Evolutionary conservation across 164 flowering plant species (phyloP), one percentile per base, ranked within the genome.

Genomic region (Vitis cinerea): DNA sequence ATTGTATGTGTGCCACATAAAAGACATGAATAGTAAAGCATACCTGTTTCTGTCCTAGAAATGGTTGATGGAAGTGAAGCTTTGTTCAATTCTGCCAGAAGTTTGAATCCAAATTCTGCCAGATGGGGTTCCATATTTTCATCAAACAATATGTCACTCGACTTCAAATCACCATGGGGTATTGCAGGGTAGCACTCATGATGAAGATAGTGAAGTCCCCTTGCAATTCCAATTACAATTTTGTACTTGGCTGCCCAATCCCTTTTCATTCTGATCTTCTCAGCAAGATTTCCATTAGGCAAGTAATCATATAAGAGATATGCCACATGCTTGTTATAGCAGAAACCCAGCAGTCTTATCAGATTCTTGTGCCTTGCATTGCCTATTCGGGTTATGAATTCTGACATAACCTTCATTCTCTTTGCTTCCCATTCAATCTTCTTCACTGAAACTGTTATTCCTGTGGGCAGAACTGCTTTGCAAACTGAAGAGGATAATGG

Each of bases 121-220:
- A 94, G 72, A 57, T 74, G 91, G 44, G 95, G 94, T 79, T 94
- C 99, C 93, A 90, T 87, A 59, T 84, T 85, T 69, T 89, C 97
- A 70, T 88, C 94, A 31, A 92, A 87, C 63, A 85, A 63, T n/a
- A 94, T 65, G 68, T 91, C 90, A 54, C 79, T 81, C n/a, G 87
- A 69, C 79, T 80, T 90, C 74, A 94, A 57, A 81, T 92, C 91
- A 66, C 99, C 99, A 76, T 94, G 99, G 12, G 99, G 87, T 73
- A 94, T 85, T 16, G 95, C 86, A 11, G 98, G 97, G 75, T 66
- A 75, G 55, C 95, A 94, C 17, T 91, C 89, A 81, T 92, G 94
- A 78, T 94, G 99, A 72, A 94, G 97, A 79, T 85, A 85, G 69
- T 85, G 78, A 13, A 94, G 87, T 27, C 94, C 99, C 76, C 80